Evolutionary conservation across 2,329 filamentous ascomycete species (phyloP).

Genomic region (Aspergillus sclerotialis): DNA sequence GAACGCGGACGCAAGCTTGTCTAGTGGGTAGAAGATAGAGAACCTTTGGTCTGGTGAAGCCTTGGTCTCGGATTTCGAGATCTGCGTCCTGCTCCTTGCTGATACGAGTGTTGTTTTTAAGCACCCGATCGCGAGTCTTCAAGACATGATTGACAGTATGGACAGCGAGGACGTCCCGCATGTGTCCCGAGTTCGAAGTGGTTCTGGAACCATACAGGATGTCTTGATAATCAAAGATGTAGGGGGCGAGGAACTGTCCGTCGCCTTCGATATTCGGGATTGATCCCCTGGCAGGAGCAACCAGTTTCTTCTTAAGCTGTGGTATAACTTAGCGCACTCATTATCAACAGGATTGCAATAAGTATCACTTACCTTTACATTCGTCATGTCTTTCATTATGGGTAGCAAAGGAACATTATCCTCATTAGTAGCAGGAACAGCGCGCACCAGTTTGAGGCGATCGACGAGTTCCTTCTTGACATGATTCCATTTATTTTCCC

Average conservation of each 20-base stretch:
- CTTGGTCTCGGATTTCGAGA: constrained; percentile 79
- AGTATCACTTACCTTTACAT: constrained; percentile 27
- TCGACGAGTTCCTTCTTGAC: constrained; percentile 31
- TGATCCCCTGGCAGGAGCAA: constrained; percentile 47
- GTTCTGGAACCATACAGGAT: constrained; percentile 69
- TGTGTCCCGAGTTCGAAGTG: constrained; percentile 56
- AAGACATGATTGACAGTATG: constrained; percentile 89
- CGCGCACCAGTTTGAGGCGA: constrained; percentile 23
- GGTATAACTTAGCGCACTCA: not conserved
- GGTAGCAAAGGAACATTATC: constrained; percentile 18
- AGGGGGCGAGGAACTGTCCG: constrained; percentile 60
- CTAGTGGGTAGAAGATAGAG: constrained; percentile 85
- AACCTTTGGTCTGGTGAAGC: constrained; percentile 90
- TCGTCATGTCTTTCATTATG: constrained; percentile 23
- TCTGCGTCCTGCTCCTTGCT: constrained; percentile 60
- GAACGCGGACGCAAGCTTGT: constrained; percentile 71
- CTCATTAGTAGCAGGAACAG: constrained; percentile 22
- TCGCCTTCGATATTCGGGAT: constrained; percentile 53
- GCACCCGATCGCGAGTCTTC: constrained; percentile 83
- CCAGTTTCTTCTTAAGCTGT: constrained; percentile 65
- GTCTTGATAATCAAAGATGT: constrained; percentile 78
- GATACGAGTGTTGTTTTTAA: constrained; percentile 84
- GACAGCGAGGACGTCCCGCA: constrained; percentile 68
- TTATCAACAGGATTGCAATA: not conserved
- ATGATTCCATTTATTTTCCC: constrained; percentile 43